Base-by-base conservation (phyloP, 306 rosid species). In the Begonia masoniana region DNA sequence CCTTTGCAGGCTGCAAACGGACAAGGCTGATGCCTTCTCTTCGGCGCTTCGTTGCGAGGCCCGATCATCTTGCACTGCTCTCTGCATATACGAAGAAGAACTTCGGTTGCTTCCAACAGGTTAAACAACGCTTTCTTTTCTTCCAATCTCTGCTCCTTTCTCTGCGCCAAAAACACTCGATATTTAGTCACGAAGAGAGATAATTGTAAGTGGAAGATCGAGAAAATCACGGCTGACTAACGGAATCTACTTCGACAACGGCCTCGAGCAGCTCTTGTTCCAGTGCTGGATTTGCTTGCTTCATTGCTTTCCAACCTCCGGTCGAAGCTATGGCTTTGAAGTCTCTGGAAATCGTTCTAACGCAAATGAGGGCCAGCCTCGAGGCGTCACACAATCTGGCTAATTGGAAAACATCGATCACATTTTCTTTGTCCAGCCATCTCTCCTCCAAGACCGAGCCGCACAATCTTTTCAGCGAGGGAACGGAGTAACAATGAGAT, bases 21-120 rank as follows among this genome's bases (percentile, higher is more conserved):
- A 57, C 47, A 58, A 16, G 95, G 83, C 1, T 94, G 92, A 12
- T 41, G 63, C 62, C 15, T 78, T 66, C 64, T 80, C 51, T 24
- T 58, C 1, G 68, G 76, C 62, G 63, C 88, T 80, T 70, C 61
- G 36, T 81, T 73, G 42, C 62, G 47, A 0, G 97, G 97, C 45
- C 94, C 96, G 11, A 91, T 89, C 0, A 54, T 61, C 0, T 85
- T 91, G 79, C 96, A 91, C 0, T 96, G 96, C 39, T 91, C 94
- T 2, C 78, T 63, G 60, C 91, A 91, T 8, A 91, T 85, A 83
- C 86, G 97, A 36, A 85, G 91, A 73, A 91, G 36, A 59, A 94
- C 85, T 62, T 83, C 92, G 96, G 86, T 91, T 0, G 97, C 97
- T 67, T 91, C 96, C 51, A 88, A 76, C 10, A 91, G 82, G 67